Percentiles rank a stretch among this genome's conserved stretches.
Evolutionary conservation across 768 basidiomycete species (phyloP).

Genomic region (Boletus rufocinnamomeus): DNA sequence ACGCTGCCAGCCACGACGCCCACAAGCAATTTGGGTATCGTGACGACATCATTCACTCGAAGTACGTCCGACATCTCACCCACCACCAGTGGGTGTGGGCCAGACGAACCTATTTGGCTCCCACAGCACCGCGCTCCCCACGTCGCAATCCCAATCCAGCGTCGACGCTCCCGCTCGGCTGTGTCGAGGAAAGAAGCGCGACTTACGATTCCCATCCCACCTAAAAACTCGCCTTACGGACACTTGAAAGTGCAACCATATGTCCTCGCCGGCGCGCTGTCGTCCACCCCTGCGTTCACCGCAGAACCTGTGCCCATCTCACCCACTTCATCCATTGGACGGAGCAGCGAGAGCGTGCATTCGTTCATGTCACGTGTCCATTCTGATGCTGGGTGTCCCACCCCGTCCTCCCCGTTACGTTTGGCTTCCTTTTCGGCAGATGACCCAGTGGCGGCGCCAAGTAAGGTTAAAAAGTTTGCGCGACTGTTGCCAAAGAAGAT

Average conservation of each 20-base stretch:
- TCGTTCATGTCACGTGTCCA: conserved; percentile 24
- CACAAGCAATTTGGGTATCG: conserved; percentile 8
- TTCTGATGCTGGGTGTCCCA: conserved; percentile 19
- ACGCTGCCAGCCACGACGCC: conserved; percentile 12
- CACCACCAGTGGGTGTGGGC: conserved; percentile 5
- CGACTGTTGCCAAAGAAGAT: conserved; percentile 36
- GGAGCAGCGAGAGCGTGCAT: conserved; percentile 31
- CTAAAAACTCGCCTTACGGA: conserved; percentile 36
- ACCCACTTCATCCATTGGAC: conserved; percentile 29
- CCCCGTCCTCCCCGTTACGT: conserved; percentile 32
- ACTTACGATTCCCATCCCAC: conserved; percentile 23
- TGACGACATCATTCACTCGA: conserved; percentile 27
- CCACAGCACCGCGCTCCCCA: conserved; percentile 8
- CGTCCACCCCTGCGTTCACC: conserved; percentile 33
- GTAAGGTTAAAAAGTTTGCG: conserved; percentile 31
- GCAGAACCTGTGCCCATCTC: conserved; percentile 29
- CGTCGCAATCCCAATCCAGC: conserved; percentile 33
- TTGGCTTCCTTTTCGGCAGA: conserved; percentile 30
- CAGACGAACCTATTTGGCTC: conserved; percentile 17
- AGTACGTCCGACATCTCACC: conserved; percentile 26
- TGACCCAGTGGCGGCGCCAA: conserved; percentile 18
- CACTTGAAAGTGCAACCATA: conserved; percentile 32
- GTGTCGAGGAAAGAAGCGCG: conserved; percentile 36
- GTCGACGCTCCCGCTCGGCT: conserved; percentile 37
- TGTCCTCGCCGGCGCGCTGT: conserved; percentile 23